phyloP scores from a whole-genome alignment of 2,329 filamentous ascomycete species.

The Nemania sp. region DNA sequence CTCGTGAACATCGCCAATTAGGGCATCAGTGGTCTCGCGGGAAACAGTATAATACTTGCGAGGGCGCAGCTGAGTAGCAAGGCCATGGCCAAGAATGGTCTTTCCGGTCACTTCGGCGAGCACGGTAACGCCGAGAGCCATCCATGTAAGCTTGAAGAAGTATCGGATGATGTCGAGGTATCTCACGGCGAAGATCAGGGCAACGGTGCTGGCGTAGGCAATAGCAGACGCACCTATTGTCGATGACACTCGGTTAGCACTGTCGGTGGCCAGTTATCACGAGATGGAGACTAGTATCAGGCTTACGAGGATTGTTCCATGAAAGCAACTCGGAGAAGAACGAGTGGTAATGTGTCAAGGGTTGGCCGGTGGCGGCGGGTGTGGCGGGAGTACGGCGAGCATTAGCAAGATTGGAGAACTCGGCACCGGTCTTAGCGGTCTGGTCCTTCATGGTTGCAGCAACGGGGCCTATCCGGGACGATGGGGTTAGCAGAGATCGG shows the following conservation, averaged over 20 bases:
- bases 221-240: slow-evolving; percentile 71
- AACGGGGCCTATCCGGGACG: slow-evolving; percentile 63
- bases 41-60: slow-evolving; percentile 76
- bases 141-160: slow-evolving; percentile 73
- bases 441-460: slow-evolving; percentile 70
- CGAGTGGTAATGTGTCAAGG: slow-evolving; percentile 76
- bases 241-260: slow-evolving; percentile 43
- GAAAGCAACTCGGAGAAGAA: slow-evolving; percentile 77
- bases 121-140: slow-evolving; percentile 70
- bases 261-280: slow-evolving; percentile 6
- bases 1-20: slow-evolving; percentile 74
- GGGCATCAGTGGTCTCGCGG: slow-evolving; percentile 69
- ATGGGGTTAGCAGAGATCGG: slow-evolving; percentile 20
- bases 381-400: slow-evolving; percentile 66
- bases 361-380: slow-evolving; percentile 70
- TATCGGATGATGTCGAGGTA: slow-evolving; percentile 76
- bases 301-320: slow-evolving; percentile 75
- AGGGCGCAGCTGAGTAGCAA: slow-evolving; percentile 74
- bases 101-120: slow-evolving; percentile 72
- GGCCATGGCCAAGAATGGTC: slow-evolving; percentile 69
- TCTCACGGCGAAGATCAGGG: slow-evolving; percentile 71
- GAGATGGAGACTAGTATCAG: slow-evolving; percentile 14
- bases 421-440: slow-evolving; percentile 64
- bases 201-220: slow-evolving; percentile 69
- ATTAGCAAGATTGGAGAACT: slow-evolving; percentile 69